Conservation (phyloP, 73 alveolate genomes). For the Tetrahymena malaccensis region DNA sequence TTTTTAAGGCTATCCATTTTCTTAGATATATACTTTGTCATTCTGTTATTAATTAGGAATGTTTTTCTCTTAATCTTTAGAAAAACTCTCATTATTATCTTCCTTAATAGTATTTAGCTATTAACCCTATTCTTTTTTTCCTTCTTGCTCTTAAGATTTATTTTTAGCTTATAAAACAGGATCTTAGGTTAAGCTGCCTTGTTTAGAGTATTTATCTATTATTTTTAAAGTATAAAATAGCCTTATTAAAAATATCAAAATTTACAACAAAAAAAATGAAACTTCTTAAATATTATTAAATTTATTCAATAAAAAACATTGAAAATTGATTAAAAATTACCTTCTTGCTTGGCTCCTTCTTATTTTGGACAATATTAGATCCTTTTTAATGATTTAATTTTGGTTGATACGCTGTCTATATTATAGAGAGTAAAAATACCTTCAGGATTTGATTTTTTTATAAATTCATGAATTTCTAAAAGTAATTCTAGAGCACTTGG, state of each 20-base stretch:
- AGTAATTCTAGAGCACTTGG: neutral
- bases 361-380: neutral
- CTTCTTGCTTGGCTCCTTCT: neutral
- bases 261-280: too few relatives aligned
- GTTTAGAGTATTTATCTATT: too few relatives aligned
- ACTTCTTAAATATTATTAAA: too few relatives aligned
- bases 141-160: neutral
- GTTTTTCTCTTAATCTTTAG: neutral
- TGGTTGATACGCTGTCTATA: neutral
- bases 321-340: neutral
- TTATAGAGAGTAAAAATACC: neutral
- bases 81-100: neutral
- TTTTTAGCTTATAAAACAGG: neutral
- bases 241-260: too few relatives aligned
- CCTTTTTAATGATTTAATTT: neutral
- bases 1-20: neutral
- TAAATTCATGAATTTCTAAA: neutral
- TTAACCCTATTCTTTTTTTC: neutral
- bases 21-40: neutral
- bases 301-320: too few relatives aligned
- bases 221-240: too few relatives aligned
- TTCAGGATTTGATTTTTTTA: neutral
- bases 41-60: neutral
- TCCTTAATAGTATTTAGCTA: neutral
- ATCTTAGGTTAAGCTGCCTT: neutral